Evolutionary conservation across 2,329 filamentous ascomycete species (phyloP).

Genomic region (Dissoconium aciculare): DNA sequence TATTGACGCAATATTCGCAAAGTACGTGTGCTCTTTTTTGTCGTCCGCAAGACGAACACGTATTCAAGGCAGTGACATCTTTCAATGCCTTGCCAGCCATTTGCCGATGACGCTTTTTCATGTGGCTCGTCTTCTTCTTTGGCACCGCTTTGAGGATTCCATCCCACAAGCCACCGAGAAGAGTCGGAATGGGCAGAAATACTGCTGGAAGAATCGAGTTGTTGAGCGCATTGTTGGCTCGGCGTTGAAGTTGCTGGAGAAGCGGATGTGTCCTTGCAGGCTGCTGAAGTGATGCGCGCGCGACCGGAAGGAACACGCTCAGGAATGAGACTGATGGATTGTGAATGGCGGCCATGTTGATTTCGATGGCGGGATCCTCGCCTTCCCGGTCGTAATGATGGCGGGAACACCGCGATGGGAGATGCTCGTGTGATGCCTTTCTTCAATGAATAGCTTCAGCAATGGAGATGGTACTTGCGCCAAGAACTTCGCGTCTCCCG

Average conservation of each 20-base stretch:
- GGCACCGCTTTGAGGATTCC: conserved; percentile 82
- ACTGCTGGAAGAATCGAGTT: conserved; percentile 36
- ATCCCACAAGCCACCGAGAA: conserved; percentile 82
- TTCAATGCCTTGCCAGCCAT: conserved; percentile 92
- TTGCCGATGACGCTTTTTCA: conserved; percentile 83
- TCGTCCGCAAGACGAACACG: conserved; percentile 77
- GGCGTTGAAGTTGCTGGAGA: conserved; percentile 32
- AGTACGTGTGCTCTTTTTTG: conserved; percentile 77
- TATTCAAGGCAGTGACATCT: conserved; percentile 75
- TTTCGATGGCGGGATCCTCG: no score
- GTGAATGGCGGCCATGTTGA: neutral
- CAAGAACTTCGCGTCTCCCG: no score
- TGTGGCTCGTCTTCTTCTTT: conserved; percentile 97
- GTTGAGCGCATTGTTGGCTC: conserved; percentile 18
- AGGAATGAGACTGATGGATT: conserved; percentile 25
- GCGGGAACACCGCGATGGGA: no score
- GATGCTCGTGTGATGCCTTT: no score
- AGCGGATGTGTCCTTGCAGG: conserved; percentile 32
- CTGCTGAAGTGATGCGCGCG: conserved; percentile 29
- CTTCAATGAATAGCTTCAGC: no score
- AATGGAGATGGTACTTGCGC: no score
- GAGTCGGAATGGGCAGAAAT: conserved; percentile 48
- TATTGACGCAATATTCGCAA: conserved; percentile 72
- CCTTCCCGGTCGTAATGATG: no score
- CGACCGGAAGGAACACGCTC: conserved; percentile 40